phyloP scores from a whole-genome alignment of 2,329 filamentous ascomycete genomes.

The Geosmithia flava region DNA sequence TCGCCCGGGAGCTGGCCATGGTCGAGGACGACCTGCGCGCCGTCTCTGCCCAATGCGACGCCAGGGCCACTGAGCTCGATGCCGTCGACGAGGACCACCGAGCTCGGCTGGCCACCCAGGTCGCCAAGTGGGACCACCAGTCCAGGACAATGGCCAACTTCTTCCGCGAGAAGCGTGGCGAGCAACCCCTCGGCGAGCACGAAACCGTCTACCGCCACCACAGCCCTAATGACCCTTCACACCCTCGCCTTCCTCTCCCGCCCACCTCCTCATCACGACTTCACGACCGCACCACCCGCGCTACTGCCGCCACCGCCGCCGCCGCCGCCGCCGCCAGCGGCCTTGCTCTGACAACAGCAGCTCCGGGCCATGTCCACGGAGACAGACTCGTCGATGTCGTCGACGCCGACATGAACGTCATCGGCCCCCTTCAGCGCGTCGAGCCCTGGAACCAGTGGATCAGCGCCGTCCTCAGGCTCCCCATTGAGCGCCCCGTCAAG shows the following conservation, averaged over 20 bases:
- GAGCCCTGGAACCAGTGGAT: slow-evolving; percentile 27
- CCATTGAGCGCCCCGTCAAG: slow-evolving; percentile 24
- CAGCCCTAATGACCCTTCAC: neutral
- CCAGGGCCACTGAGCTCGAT: slow-evolving; percentile 19
- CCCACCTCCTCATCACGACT: neutral
- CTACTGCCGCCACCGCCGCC: neutral
- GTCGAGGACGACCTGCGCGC: slow-evolving; percentile 24
- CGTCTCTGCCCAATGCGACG: slow-evolving; percentile 15
- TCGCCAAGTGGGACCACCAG: slow-evolving; percentile 14
- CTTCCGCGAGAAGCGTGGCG: slow-evolving; percentile 17
- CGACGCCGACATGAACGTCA: slow-evolving; percentile 20
- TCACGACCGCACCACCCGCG: neutral
- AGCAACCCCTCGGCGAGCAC: slow-evolving; percentile 8
- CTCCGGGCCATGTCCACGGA: neutral
- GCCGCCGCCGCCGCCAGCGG: neutral
- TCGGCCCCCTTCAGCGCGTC: slow-evolving; percentile 24
- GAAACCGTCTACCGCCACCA: neutral
- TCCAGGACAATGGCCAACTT: slow-evolving; percentile 18
- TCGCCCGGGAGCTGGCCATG: slow-evolving; percentile 17
- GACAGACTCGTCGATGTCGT: slow-evolving; percentile 19
- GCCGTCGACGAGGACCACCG: slow-evolving; percentile 18
- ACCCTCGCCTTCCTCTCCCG: neutral
- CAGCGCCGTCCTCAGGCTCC: slow-evolving; percentile 20
- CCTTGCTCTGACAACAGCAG: neutral
- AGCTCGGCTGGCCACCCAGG: slow-evolving; percentile 12